These are phyloP conservation scores for Neurospora sp. DNA, from an alignment of 495 filamentous ascomycete species.

Conservation along the genomic window DNA sequence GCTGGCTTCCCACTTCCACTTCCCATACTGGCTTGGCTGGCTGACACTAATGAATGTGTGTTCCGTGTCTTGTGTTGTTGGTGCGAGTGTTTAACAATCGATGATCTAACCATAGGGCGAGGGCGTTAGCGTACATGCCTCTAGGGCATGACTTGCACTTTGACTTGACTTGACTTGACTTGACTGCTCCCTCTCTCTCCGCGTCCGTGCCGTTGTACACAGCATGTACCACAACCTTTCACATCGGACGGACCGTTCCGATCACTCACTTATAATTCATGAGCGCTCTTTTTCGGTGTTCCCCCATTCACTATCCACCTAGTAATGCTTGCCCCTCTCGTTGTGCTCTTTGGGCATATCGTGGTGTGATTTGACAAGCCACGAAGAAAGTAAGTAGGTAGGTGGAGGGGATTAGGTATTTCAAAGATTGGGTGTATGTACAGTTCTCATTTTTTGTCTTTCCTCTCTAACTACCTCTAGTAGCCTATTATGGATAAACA, in stretches of 20 bases:
- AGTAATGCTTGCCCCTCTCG: too few relatives aligned
- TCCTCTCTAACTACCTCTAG: neutral
- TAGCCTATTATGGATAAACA: neutral
- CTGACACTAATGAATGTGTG: neutral
- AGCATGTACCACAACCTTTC: neutral
- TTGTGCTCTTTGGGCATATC: too few relatives aligned
- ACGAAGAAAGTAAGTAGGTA: too few relatives aligned
- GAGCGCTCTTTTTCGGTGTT: too few relatives aligned
- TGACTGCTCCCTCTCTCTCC: neutral
- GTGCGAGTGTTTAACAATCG: neutral
- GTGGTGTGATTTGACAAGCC: too few relatives aligned
- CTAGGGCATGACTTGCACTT: neutral
- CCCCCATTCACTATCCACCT: too few relatives aligned
- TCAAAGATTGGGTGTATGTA: neutral
- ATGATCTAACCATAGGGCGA: neutral
- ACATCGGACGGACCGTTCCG: neutral
- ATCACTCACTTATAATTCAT: neutral
- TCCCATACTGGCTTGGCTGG: neutral
- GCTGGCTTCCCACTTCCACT: neutral
- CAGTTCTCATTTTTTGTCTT: neutral
- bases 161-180: neutral
- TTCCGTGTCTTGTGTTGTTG: neutral
- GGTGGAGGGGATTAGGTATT: too few relatives aligned
- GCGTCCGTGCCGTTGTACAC: neutral
- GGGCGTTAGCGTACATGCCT: too few relatives aligned